Evolutionary conservation across 306 rosid species (phyloP).

Genomic region (Acacia confusa): DNA sequence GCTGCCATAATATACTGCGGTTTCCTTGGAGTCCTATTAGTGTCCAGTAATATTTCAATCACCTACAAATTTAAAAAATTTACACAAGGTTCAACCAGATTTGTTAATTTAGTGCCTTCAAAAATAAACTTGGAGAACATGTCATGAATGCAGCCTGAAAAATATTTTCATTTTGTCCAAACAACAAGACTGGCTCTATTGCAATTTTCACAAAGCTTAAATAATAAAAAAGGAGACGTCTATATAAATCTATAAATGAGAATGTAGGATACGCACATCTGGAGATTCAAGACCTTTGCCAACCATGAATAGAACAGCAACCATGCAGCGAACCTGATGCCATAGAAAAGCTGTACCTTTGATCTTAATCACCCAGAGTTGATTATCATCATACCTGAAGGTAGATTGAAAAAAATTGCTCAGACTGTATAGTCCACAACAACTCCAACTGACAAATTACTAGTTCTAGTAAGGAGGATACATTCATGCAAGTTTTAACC

Average conservation of each 20-base stretch:
- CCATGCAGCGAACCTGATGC: constrained; percentile 99
- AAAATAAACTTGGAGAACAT: background rate
- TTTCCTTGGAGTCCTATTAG: constrained; percentile 58
- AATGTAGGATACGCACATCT: constrained; percentile 53
- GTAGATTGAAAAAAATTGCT: constrained; percentile 19
- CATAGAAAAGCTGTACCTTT: constrained; percentile 93
- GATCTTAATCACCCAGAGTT: constrained; percentile 74
- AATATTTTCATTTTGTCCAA: background rate
- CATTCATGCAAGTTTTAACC: constrained; percentile 46
- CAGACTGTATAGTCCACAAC: constrained; percentile 21
- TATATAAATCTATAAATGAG: background rate
- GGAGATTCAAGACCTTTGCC: constrained; percentile 92
- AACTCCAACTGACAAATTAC: constrained; percentile 8
- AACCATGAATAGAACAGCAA: constrained; percentile 75
- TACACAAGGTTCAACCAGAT: background rate
- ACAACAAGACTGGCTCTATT: background rate
- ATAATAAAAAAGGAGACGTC: constrained; percentile 10
- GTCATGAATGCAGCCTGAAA: background rate
- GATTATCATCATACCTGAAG: constrained; percentile 68
- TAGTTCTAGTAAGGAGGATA: constrained; percentile 9
- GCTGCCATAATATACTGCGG: constrained; percentile 88
- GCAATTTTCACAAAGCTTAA: constrained; percentile 12
- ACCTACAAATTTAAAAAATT: constrained; percentile 50
- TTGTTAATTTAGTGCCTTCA: background rate
- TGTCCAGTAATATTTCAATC: constrained; percentile 68